phyloP scores from a whole-genome alignment of 2,329 filamentous ascomycete species.

The Fusarium goolgardi region DNA sequence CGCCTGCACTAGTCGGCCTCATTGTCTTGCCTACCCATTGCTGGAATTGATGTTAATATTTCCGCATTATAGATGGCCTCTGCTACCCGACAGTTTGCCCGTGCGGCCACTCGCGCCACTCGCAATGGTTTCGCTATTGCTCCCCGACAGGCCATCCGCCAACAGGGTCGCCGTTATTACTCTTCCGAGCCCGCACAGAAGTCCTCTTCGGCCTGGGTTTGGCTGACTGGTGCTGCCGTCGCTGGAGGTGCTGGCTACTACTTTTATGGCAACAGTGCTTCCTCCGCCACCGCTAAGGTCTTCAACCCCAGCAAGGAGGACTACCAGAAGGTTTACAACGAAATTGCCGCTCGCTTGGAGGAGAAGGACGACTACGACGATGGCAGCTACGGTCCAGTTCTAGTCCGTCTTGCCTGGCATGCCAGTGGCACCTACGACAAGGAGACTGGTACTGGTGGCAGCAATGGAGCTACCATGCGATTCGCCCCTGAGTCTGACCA shows the following conservation, averaged over 20 bases:
- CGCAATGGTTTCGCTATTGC: constrained; percentile 70
- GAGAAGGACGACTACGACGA: constrained; percentile 97
- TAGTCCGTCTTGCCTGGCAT: constrained; percentile 94
- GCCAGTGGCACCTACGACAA: constrained; percentile 92
- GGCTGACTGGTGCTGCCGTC: constrained; percentile 68
- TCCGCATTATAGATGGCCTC: constrained; percentile 51
- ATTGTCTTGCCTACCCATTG: neutral
- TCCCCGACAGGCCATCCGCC: constrained; percentile 76
- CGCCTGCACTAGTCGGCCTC: neutral
- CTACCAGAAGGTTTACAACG: constrained; percentile 96
- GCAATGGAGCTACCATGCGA: constrained; percentile 97
- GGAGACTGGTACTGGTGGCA: constrained; percentile 87
- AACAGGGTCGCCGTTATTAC: constrained; percentile 81
- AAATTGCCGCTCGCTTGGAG: constrained; percentile 81
- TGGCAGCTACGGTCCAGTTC: constrained; percentile 92
- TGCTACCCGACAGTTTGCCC: constrained; percentile 66
- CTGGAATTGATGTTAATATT: constrained; percentile 20
- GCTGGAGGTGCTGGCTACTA: constrained; percentile 74
- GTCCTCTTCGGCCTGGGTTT: constrained; percentile 63
- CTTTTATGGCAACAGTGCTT: constrained; percentile 69
- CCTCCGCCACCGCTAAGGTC: constrained; percentile 63
- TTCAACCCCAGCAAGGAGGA: constrained; percentile 84
- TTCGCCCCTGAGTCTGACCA: constrained; percentile 90
- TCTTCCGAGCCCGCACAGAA: constrained; percentile 73
- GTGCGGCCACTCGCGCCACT: constrained; percentile 67